Evolutionary conservation across 2,329 filamentous ascomycete genomes (phyloP).

Genomic region (Diplodia seriata): DNA sequence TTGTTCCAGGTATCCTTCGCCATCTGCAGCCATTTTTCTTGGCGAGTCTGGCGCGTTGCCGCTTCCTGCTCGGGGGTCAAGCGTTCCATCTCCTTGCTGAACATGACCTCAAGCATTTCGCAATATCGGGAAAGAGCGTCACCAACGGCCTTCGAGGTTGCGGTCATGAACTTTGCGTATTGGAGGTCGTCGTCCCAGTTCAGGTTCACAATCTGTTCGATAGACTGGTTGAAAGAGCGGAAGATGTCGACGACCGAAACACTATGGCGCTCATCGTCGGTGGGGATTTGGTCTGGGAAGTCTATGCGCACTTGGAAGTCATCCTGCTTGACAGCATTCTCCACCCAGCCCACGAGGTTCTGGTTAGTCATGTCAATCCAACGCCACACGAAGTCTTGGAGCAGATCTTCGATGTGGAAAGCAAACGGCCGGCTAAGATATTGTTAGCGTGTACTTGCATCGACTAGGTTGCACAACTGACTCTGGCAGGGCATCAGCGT

Average conservation of each 20-base stretch:
- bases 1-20: conserved; percentile 92
- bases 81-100: conserved; percentile 91
- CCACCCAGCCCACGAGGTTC: conserved; percentile 82
- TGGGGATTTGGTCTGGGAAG: conserved; percentile 66
- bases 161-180: conserved; percentile 96
- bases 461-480: conserved; percentile 40
- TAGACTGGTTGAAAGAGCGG: conserved; percentile 88
- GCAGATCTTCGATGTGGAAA: conserved; percentile 83
- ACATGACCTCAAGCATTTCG: conserved; percentile 84
- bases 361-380: conserved; percentile 86
- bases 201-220: conserved; percentile 83
- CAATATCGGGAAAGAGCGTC: conserved; percentile 87
- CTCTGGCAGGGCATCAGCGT: conserved; percentile 74
- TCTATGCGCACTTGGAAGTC: conserved; percentile 77
- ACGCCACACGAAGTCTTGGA: conserved; percentile 94
- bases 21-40: conserved; percentile 91
- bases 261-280: conserved; percentile 87
- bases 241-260: conserved; percentile 94
- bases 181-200: conserved; percentile 94
- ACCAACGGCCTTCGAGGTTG: conserved; percentile 83
- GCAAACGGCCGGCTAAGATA: conserved; percentile 68
- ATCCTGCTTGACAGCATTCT: conserved; percentile 90
- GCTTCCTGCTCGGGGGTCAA: conserved; percentile 86
- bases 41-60: conserved; percentile 76
- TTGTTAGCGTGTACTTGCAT: not conserved